Conservation (phyloP, 192 early-diverging fungal genomes). For the Coemansia sp. region DNA sequence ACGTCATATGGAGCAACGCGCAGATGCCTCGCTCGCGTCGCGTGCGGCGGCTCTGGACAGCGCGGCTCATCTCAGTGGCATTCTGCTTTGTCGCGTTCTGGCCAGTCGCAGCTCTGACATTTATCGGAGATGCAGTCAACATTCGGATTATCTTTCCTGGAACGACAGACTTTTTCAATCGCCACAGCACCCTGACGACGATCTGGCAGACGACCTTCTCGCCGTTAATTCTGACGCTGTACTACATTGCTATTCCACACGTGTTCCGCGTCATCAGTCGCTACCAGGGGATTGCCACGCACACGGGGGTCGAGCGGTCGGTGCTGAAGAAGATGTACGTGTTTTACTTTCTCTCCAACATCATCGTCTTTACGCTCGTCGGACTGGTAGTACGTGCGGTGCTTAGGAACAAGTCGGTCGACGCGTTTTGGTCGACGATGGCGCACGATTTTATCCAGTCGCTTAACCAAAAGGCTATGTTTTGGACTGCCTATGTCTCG, state of each 20-base stretch:
- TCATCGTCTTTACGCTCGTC: constrained; percentile 64
- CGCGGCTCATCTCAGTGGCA: constrained; percentile 53
- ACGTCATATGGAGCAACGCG: constrained; percentile 76
- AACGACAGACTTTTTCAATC: constrained; percentile 51
- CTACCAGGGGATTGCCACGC: constrained; percentile 70
- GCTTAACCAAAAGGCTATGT: constrained; percentile 59
- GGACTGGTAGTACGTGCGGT: constrained; percentile 43
- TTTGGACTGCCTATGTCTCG: constrained; percentile 77
- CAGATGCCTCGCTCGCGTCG: constrained; percentile 57
- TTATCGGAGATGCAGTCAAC: constrained; percentile 60
- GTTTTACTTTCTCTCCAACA: constrained; percentile 72
- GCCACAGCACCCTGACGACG: constrained; percentile 56
- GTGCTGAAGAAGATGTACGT: constrained; percentile 72
- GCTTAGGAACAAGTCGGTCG: constrained; percentile 34
- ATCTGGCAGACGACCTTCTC: constrained; percentile 68
- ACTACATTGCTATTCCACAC: constrained; percentile 67
- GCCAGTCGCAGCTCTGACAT: constrained; percentile 64
- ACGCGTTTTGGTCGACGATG: constrained; percentile 47
- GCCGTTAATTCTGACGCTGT: constrained; percentile 65
- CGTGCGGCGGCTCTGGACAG: constrained; percentile 41
- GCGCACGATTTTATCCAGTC: constrained; percentile 39
- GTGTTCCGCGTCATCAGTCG: constrained; percentile 63
- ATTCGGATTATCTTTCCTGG: constrained; percentile 60
- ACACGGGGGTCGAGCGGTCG: constrained; percentile 68
- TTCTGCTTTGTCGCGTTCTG: constrained; percentile 69